Conservation (phyloP, 805 yeast species). For the Yarrowia osloensis region DNA sequence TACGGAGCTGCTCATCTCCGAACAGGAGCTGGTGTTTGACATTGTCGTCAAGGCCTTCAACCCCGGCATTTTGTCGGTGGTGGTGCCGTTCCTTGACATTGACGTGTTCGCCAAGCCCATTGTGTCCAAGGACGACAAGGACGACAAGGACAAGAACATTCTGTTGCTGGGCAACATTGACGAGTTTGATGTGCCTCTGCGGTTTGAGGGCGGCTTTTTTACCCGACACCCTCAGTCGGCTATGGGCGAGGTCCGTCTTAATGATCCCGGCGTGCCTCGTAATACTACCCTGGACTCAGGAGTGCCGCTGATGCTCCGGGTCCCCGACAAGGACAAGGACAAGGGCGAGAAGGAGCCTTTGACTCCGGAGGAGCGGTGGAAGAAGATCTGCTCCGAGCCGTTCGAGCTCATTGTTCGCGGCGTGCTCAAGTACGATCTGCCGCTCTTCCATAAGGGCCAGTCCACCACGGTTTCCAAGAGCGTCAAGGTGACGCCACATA, state of each 20-base stretch:
- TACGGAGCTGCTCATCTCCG: constrained; percentile 71
- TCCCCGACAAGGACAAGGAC: constrained; percentile 11
- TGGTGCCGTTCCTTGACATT: constrained; percentile 64
- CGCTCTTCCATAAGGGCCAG: constrained; percentile 41
- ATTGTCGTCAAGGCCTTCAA: constrained; percentile 76
- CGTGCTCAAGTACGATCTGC: constrained; percentile 71
- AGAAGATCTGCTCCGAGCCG: constrained; percentile 46
- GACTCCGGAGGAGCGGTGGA: constrained; percentile 26
- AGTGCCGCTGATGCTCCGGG: constrained; percentile 3
- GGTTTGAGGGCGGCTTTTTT: constrained; percentile 77
- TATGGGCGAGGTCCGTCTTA: constrained; percentile 66
- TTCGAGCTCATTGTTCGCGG: constrained; percentile 87
- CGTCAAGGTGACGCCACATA: constrained; percentile 26
- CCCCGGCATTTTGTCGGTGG: constrained; percentile 78
- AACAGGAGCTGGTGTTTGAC: constrained; percentile 82
- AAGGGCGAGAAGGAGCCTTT: background rate
- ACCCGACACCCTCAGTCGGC: constrained; percentile 60
- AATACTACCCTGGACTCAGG: background rate
- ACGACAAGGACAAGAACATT: constrained; percentile 47
- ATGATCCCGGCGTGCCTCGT: constrained; percentile 60
- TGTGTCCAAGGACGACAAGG: constrained; percentile 34
- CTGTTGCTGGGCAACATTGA: constrained; percentile 71
- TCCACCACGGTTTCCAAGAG: constrained; percentile 28
- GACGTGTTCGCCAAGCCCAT: constrained; percentile 67
- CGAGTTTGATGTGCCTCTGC: constrained; percentile 68